Conservation (phyloP, 2,329 filamentous ascomycete species). For the Sclerotinia sclerotiorum region DNA sequence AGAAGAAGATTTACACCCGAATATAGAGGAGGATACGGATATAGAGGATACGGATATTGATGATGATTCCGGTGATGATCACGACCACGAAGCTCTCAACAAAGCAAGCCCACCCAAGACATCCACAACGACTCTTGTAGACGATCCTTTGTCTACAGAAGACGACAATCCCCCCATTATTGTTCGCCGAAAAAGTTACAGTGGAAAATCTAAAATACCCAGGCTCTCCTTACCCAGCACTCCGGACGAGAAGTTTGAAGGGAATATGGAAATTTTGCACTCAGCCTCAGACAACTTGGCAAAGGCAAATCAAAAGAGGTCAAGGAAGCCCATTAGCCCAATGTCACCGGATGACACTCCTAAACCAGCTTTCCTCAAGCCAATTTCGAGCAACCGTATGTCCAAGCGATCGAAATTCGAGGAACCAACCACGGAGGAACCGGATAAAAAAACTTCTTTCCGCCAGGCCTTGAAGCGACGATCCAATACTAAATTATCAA, state of each 20-base stretch:
- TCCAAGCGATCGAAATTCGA: conserved; percentile 40
- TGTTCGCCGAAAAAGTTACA: neutral
- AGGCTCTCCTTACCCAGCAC: conserved; percentile 9
- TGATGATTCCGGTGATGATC: conserved; percentile 13
- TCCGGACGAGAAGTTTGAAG: conserved; percentile 21
- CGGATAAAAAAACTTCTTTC: conserved; percentile 49
- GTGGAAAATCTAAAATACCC: conserved; percentile 17
- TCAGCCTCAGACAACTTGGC: conserved; percentile 29
- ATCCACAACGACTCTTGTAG: neutral
- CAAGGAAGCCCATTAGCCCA: conserved; percentile 36
- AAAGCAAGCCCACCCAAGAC: neutral
- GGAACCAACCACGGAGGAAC: conserved; percentile 35
- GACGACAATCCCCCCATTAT: neutral
- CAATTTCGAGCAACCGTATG: conserved; percentile 36
- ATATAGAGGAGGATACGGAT: conserved; percentile 33
- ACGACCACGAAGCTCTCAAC: neutral
- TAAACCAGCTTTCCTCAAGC: conserved; percentile 27
- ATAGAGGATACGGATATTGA: conserved; percentile 28
- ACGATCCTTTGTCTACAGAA: neutral
- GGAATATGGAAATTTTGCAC: neutral
- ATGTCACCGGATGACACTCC: conserved; percentile 34
- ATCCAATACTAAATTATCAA: conserved; percentile 48
- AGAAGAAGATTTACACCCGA: conserved; percentile 33
- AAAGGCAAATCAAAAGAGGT: conserved; percentile 39
- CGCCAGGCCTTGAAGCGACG: conserved; percentile 55